These are phyloP conservation scores for Trichosporon sp. DNA, from an alignment of 1,284 basidiomycete genomes.

Conservation along the genomic window DNA sequence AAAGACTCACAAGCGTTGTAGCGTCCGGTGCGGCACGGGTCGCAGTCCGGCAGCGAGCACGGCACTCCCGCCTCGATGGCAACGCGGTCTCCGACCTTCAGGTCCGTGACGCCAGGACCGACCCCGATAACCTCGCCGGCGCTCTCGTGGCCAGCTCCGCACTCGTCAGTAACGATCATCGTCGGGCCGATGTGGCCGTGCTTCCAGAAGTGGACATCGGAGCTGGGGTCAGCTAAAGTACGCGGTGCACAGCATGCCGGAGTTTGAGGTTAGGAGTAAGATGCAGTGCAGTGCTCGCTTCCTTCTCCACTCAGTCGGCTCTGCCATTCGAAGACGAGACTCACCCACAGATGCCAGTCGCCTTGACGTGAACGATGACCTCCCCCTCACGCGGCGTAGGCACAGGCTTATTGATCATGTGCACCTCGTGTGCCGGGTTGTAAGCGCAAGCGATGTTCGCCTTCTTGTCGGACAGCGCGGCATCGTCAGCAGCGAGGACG, in stretches of 20 bases:
- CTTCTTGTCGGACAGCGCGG: conserved; percentile 19
- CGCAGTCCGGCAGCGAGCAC: conserved; percentile 51
- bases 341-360: conserved; percentile 52
- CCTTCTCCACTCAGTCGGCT: too few species aligned
- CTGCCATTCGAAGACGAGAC: conserved; percentile 10
- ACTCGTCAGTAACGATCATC: conserved; percentile 47
- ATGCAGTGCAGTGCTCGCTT: too few species aligned
- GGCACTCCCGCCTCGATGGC: conserved; percentile 55
- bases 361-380: conserved; percentile 47
- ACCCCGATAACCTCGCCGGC: conserved; percentile 50
- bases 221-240: conserved; percentile 24
- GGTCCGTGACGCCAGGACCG: conserved; percentile 46
- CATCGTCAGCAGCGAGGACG: conserved; percentile 28
- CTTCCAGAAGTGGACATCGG: conserved; percentile 54
- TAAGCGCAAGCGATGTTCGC: conserved; percentile 47
- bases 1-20: conserved; percentile 54
- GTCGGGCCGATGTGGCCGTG: conserved; percentile 50
- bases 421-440: conserved; percentile 46
- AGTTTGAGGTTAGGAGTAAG: too few species aligned
- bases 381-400: conserved; percentile 44
- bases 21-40: conserved; percentile 51
- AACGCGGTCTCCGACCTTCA: conserved; percentile 49
- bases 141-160: conserved; percentile 49
- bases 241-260: too few species aligned
- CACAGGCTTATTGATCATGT: conserved; percentile 47